Evolutionary conservation across 164 flowering plant species (phyloP).

Genomic region (Piper longum): DNA sequence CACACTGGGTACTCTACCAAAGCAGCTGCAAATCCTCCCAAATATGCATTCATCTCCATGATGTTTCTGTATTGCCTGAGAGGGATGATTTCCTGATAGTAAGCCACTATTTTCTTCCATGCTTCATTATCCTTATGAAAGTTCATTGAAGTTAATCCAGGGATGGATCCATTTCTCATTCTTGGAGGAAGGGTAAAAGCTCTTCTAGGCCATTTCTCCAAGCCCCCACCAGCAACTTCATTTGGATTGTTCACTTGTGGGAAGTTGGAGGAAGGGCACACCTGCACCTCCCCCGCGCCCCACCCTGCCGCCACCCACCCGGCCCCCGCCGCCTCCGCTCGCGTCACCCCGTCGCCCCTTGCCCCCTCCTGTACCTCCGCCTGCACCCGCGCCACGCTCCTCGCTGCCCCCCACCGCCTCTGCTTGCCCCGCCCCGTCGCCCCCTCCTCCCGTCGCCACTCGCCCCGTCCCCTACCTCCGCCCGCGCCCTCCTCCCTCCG

Average conservation of each 20-base stretch:
- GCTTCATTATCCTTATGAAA: conserved; percentile 54
- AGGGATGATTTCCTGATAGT: conserved; percentile 39
- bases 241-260: conserved; percentile 58
- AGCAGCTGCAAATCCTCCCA: conserved; percentile 93
- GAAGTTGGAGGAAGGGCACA: too few species aligned
- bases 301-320: too few species aligned
- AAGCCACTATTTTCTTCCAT: conserved; percentile 59
- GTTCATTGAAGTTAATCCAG: conserved; percentile 43
- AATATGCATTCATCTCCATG: conserved; percentile 92
- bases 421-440: too few species aligned
- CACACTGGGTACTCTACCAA: conserved; percentile 58
- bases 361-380: too few species aligned
- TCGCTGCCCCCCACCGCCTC: too few species aligned
- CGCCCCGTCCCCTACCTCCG: too few species aligned
- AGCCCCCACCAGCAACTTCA: conserved; percentile 74
- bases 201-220: conserved; percentile 85
- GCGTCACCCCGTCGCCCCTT: too few species aligned
- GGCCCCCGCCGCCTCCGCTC: too few species aligned
- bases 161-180: conserved; percentile 49
- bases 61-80: conserved; percentile 62
- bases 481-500: too few species aligned
- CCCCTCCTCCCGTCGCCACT: too few species aligned
- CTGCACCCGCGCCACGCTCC: too few species aligned
- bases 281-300: too few species aligned
- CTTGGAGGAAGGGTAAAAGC: conserved; percentile 80